phyloP scores from a whole-genome alignment of 345 rosid species.

The Firmiana major region DNA sequence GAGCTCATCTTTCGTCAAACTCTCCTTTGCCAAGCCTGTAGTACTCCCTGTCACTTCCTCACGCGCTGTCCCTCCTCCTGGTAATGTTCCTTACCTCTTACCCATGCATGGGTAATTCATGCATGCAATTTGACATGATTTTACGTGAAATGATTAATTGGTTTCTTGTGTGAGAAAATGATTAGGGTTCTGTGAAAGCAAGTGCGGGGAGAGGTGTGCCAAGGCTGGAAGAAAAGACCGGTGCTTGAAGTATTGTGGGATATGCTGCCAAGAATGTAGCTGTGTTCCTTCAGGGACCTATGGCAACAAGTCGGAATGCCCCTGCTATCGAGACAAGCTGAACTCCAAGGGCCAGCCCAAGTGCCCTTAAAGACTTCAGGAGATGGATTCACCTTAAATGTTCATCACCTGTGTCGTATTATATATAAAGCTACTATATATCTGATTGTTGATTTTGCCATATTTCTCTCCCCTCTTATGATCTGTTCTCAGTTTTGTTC shows the following conservation, averaged over 20 bases:
- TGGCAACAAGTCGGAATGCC: conserved; percentile 74
- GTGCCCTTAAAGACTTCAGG: conserved; percentile 45
- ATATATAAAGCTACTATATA: too few relatives aligned
- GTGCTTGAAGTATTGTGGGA: conserved; percentile 76
- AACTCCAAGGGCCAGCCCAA: conserved; percentile 64
- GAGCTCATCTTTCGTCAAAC: conserved; percentile 39
- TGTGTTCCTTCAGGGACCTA: conserved; percentile 92
- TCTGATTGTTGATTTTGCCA: too few relatives aligned
- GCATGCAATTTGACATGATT: background rate
- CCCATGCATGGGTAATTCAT: background rate
- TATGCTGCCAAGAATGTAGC: conserved; percentile 69
- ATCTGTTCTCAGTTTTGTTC: too few relatives aligned
- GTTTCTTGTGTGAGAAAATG: background rate
- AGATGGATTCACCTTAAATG: too few relatives aligned
- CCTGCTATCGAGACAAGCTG: conserved; percentile 61
- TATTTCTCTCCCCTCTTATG: too few relatives aligned
- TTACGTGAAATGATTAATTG: too few relatives aligned
- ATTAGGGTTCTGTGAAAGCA: conserved; percentile 41
- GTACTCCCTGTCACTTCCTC: background rate
- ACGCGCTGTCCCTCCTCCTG: background rate
- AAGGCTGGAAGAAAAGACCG: conserved; percentile 57
- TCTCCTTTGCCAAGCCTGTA: conserved; percentile 34
- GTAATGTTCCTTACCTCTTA: background rate
- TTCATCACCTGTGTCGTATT: too few relatives aligned
- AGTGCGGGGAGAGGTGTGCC: conserved; percentile 66